Evolutionary conservation across 768 basidiomycete species (phyloP).

Genomic region (Hygrocybe punicea): DNA sequence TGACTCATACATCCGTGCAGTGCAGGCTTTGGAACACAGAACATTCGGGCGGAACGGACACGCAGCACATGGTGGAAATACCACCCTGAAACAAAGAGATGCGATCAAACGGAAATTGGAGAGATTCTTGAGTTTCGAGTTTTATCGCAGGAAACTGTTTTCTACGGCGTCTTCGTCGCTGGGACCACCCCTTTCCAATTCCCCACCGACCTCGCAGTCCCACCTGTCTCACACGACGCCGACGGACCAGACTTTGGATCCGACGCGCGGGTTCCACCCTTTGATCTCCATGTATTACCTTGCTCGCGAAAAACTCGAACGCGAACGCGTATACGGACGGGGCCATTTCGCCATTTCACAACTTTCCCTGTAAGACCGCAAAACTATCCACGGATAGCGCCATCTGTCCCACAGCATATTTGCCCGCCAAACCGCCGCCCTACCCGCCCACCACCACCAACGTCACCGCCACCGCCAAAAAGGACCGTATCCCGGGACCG

Average conservation of each 20-base stretch:
- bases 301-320: constrained; percentile 90
- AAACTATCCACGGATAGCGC: constrained; percentile 12
- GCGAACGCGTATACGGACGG: constrained; percentile 89
- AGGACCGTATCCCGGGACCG: constrained; percentile 37
- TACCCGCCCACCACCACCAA: constrained; percentile 10
- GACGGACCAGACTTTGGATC: constrained; percentile 61
- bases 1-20: constrained; percentile 69
- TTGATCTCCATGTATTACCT: constrained; percentile 96
- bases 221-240: constrained; percentile 49
- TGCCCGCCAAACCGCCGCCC: constrained; percentile 13
- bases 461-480: constrained; percentile 28
- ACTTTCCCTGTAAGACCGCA: constrained; percentile 49
- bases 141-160: constrained; percentile 87
- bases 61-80: constrained; percentile 37
- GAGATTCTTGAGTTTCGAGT: constrained; percentile 95
- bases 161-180: constrained; percentile 53
- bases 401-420: constrained; percentile 14
- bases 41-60: constrained; percentile 40
- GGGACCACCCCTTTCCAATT: constrained; percentile 43
- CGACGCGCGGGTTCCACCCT: constrained; percentile 90
- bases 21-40: constrained; percentile 77
- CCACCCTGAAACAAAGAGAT: constrained; percentile 40
- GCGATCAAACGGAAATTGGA: constrained; percentile 60
- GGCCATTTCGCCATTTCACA: constrained; percentile 94
- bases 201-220: constrained; percentile 58